These are phyloP conservation scores for Chrysochromulina tobinii DNA, from an alignment of 78 protist species.

Conservation along the genomic window DNA sequence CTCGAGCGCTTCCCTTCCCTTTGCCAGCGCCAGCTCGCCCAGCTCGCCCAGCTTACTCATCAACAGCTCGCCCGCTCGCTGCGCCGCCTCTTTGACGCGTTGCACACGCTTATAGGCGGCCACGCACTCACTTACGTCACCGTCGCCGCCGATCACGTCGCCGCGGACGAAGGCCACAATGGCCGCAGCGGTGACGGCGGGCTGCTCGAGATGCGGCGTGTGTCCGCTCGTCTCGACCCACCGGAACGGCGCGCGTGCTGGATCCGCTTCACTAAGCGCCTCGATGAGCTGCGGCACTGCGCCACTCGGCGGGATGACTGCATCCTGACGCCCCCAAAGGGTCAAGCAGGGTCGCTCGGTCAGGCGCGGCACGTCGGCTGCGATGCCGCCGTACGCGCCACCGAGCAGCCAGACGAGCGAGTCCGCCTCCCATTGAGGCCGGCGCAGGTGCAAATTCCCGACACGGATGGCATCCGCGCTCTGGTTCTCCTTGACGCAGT, in stretches of 20 bases:
- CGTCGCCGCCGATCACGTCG: no score
- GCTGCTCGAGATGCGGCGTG: conserved; percentile 43
- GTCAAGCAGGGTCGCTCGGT: neutral
- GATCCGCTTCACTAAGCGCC: neutral
- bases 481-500: neutral
- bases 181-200: neutral
- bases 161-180: neutral
- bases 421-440: conserved; percentile 3
- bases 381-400: neutral
- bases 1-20: no score
- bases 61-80: no score
- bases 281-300: neutral
- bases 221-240: conserved; percentile 38
- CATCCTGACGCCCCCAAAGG: conserved; percentile 20
- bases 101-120: no score
- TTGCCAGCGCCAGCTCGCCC: no score
- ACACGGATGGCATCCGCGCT: neutral
- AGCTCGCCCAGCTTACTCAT: no score
- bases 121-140: no score
- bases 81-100: no score
- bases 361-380: neutral
- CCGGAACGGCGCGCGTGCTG: neutral
- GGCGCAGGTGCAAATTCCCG: conserved; percentile 15
- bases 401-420: neutral
- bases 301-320: neutral